Percentiles rank a stretch among this genome's conserved stretches.
These are phyloP conservation scores for Massarina eburnea DNA, from an alignment of 2,329 filamentous ascomycete genomes.

Conservation along the genomic window DNA sequence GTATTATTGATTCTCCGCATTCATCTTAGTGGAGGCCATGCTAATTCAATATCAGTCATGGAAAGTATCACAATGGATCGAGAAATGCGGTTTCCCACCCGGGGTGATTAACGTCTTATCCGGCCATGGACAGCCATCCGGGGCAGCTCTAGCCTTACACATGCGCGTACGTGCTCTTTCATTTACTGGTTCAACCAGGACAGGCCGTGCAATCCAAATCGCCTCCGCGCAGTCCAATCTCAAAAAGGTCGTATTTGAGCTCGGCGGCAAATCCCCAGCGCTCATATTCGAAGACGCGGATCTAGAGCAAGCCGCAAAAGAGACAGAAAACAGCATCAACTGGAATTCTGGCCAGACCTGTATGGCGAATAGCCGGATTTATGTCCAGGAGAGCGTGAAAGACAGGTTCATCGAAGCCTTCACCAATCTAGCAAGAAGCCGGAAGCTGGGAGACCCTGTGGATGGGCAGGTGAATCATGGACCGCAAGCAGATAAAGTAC, in stretches of 20 bases:
- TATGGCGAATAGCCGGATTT: conserved; percentile 79
- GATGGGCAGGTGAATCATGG: conserved; percentile 79
- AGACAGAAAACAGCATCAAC: conserved; percentile 67
- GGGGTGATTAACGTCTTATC: conserved; percentile 77
- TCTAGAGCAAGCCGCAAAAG: conserved; percentile 73
- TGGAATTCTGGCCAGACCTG: conserved; percentile 64
- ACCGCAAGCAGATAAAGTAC: conserved; percentile 79
- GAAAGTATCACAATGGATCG: conserved; percentile 75
- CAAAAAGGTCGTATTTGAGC: conserved; percentile 79
- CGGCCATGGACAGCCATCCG: conserved; percentile 75
- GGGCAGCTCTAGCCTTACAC: conserved; percentile 73
- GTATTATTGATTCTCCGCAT: conserved; percentile 46
- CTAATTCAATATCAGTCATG: conserved; percentile 55
- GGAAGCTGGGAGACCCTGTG: conserved; percentile 84
- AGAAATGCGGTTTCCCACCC: conserved; percentile 75
- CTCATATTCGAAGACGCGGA: conserved; percentile 75
- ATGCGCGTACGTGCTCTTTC: conserved; percentile 82
- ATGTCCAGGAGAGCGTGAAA: conserved; percentile 83
- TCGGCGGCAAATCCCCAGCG: conserved; percentile 63
- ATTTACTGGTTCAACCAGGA: conserved; percentile 75
- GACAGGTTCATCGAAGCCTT: conserved; percentile 81
- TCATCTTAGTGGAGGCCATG: not conserved
- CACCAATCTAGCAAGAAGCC: conserved; percentile 72
- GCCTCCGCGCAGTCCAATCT: conserved; percentile 74
- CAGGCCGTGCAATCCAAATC: conserved; percentile 78